Percentiles rank a stretch among this genome's conserved stretches.
Evolutionary conservation across 2,329 filamentous ascomycete species (phyloP).

Genomic region (Chaetomiaceae sp.): DNA sequence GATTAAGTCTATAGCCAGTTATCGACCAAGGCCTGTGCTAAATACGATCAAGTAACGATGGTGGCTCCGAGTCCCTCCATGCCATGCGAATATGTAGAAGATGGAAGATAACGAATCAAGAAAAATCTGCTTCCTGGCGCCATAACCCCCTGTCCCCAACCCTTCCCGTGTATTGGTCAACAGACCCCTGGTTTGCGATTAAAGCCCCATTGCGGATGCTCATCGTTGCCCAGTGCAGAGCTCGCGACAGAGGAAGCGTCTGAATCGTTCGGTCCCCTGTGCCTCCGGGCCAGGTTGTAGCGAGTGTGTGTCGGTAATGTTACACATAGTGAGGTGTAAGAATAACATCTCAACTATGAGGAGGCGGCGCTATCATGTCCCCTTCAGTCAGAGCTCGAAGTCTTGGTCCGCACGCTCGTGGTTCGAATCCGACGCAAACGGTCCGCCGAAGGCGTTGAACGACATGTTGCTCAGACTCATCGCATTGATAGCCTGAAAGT

Average conservation of each 20-base stretch:
- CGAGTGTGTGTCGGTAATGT: constrained; percentile 5
- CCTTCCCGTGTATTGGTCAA: neutral
- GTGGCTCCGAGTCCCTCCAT: constrained; percentile 1
- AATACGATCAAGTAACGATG: constrained; percentile 15
- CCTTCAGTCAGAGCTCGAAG: constrained; percentile 20
- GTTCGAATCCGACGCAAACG: constrained; percentile 14
- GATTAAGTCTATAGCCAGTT: constrained; percentile 18
- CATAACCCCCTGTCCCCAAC: neutral
- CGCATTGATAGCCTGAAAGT: constrained; percentile 19
- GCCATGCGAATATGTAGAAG: constrained; percentile 15
- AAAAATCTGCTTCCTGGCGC: constrained; percentile 14
- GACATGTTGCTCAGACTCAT: constrained; percentile 21
- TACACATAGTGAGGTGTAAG: constrained; percentile 2
- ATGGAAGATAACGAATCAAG: constrained; percentile 14
- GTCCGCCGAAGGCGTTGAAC: constrained; percentile 15
- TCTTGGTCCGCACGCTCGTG: constrained; percentile 17
- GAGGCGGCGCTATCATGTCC: neutral
- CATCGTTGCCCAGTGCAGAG: neutral
- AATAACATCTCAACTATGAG: constrained; percentile 2
- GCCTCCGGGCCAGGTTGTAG: neutral
- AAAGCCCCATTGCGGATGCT: neutral
- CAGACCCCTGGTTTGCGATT: neutral
- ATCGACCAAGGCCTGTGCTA: constrained; percentile 18
- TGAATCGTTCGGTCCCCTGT: neutral
- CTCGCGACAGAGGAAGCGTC: neutral